These are phyloP conservation scores for Phytophthora citricola DNA, from an alignment of 352 stramenopile genomes.

Conservation along the genomic window DNA sequence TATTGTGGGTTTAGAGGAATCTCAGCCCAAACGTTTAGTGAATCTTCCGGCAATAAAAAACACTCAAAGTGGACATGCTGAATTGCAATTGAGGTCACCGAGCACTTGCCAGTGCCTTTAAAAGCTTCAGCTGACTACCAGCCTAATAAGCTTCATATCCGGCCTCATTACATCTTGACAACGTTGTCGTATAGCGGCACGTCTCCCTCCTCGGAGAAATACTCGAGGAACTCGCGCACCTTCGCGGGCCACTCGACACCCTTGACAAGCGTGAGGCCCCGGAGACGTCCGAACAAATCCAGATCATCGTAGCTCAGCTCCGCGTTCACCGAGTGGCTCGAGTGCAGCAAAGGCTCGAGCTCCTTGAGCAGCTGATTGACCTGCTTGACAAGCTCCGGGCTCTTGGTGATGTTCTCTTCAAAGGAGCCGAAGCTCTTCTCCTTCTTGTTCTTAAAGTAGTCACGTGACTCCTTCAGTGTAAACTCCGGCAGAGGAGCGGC, in stretches of 20 bases:
- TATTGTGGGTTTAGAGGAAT: too few species aligned
- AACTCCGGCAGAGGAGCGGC: constrained; percentile 56
- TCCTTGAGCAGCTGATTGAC: constrained; percentile 48
- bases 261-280: constrained; percentile 63
- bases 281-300: constrained; percentile 56
- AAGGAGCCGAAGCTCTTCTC: constrained; percentile 54
- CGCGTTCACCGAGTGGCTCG: constrained; percentile 49
- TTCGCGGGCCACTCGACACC: constrained; percentile 54
- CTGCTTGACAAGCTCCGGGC: constrained; percentile 43
- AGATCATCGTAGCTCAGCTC: constrained; percentile 64
- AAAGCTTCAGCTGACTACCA: too few species aligned
- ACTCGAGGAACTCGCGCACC: constrained; percentile 54
- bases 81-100: too few species aligned
- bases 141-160: too few species aligned
- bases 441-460: constrained; percentile 64
- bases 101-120: too few species aligned
- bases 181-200: constrained; percentile 57
- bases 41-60: too few species aligned
- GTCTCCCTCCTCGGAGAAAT: constrained; percentile 49
- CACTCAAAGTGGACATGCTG: too few species aligned
- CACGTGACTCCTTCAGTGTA: constrained; percentile 45
- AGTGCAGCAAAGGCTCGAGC: constrained; percentile 50
- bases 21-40: too few species aligned
- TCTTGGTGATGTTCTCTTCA: constrained; percentile 45
- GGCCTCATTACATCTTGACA: constrained; percentile 46